Evolutionary conservation across 805 yeast genomes (phyloP).

Genomic region (Isabelozyma heimii): DNA sequence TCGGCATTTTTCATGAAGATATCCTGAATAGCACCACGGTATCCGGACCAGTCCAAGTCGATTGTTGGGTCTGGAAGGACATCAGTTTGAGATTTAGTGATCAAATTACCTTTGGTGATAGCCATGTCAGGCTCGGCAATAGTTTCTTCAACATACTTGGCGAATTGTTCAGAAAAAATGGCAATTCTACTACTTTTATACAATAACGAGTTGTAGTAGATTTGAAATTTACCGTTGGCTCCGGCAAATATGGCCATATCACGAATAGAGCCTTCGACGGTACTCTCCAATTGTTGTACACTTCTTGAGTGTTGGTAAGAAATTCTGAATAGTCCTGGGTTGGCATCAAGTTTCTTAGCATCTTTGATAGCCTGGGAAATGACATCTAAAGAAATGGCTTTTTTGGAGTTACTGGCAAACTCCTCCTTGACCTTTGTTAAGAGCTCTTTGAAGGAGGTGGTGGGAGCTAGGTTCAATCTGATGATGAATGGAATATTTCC

Average conservation of each 20-base stretch:
- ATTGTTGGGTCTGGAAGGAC: constrained; percentile 83
- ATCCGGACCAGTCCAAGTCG: constrained; percentile 86
- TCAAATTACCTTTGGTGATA: constrained; percentile 62
- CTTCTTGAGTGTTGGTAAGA: constrained; percentile 49
- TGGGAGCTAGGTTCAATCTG: constrained; percentile 59
- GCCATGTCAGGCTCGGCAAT: constrained; percentile 31
- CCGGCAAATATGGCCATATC: constrained; percentile 56
- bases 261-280: constrained; percentile 54
- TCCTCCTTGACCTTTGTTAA: constrained; percentile 42
- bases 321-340: constrained; percentile 63
- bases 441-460: constrained; percentile 53
- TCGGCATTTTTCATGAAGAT: constrained; percentile 87
- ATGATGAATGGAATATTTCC: constrained; percentile 51
- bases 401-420: constrained; percentile 29
- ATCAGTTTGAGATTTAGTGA: constrained; percentile 61
- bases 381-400: constrained; percentile 49
- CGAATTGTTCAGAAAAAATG: constrained; percentile 70
- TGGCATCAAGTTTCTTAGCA: constrained; percentile 48
- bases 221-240: constrained; percentile 31
- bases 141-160: constrained; percentile 44
- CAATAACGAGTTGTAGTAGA: constrained; percentile 73
- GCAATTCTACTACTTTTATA: constrained; percentile 68
- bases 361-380: constrained; percentile 51
- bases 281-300: constrained; percentile 42
- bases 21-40: constrained; percentile 95